Evolutionary conservation across 306 rosid genomes (phyloP), one percentile per base, ranked within the genome.

Genomic region (Aeschynomene evenia): DNA sequence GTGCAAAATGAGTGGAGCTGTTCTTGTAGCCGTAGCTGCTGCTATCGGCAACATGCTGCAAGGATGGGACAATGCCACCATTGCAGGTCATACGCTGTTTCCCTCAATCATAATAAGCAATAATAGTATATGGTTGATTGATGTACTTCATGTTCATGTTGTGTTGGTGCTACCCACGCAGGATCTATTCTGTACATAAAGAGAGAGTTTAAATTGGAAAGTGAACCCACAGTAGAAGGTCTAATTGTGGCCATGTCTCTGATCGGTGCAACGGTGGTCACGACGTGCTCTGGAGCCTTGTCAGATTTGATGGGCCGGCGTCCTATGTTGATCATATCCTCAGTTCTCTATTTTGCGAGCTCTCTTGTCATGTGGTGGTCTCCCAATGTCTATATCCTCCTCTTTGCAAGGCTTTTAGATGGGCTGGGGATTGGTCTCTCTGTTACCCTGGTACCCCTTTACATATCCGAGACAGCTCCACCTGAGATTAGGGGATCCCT

Each of bases 31-130:
- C 34, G 65, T 91, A 51, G 96, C 89, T 55, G 96, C 97, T 72
- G 91, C 97, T 28, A 70, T 91, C 46, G 97, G 96, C 15, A 91
- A 91, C 55, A 74, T 91, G 14, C 74, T 91, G 63, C 97, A 91
- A 77, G 97, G 97, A 76, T 91, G 97, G 97, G 96, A 91, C 76
- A 91, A 88, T 83, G 97, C 97, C 2, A 91, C 96, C 34, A 91
- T 91, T 15, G 96, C 97, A 48, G 97, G 97, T 91, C 66, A 8
- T 20, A 16, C 15, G 3, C 23, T 26, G 19, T 11, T 31, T 15
- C 43, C 24, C 45, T 37, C 6, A 11, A 45, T 45, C n/a, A 45
- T n/a, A 45, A 15, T 45, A 15, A 43, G n/a, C n/a, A 4, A 43
- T 43, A n/a, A 43, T 37, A 37, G 9, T 37, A 11, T 9, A 37